Percentiles rank a stretch among this genome's conserved stretches.
These are phyloP conservation scores for Xerophyta viscosa DNA, from an alignment of 106 monocot genomes.

Conservation along the genomic window DNA sequence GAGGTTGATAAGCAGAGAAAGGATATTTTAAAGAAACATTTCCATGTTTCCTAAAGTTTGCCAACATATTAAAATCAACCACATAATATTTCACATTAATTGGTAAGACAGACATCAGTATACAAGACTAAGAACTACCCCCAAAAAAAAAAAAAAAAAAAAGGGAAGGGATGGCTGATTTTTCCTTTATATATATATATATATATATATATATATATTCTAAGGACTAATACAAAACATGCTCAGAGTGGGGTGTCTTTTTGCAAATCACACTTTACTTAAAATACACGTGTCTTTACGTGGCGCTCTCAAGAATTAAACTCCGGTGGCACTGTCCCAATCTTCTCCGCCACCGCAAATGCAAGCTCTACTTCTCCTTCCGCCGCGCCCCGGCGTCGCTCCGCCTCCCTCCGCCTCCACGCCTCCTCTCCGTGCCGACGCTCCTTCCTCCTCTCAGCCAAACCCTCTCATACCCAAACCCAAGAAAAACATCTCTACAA, in stretches of 20 bases:
- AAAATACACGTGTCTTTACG: background rate
- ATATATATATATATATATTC: background rate
- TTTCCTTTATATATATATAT: no score
- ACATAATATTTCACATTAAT: no score
- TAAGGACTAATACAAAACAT: background rate
- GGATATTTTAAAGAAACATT: no score
- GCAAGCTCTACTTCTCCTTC: constrained; percentile 4
- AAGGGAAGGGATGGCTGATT: no score
- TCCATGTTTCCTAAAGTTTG: no score
- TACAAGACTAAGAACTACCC: no score
- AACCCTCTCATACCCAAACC: background rate
- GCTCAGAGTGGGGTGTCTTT: background rate
- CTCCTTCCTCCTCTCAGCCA: background rate
- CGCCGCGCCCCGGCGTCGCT: background rate
- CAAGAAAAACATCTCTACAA: no score
- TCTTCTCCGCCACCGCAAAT: background rate
- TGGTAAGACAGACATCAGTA: no score
- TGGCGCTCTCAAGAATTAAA: background rate
- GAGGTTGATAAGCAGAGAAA: no score
- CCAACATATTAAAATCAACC: no score
- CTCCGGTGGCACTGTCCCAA: background rate
- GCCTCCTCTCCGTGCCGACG: background rate
- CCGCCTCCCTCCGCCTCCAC: constrained; percentile 2
- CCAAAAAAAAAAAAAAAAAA: no score
- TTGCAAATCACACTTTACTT: background rate